Evolutionary conservation across 192 early-diverging fungal genomes (phyloP), one percentile per base, ranked within the genome.

Genomic region (Coemansia sp.): DNA sequence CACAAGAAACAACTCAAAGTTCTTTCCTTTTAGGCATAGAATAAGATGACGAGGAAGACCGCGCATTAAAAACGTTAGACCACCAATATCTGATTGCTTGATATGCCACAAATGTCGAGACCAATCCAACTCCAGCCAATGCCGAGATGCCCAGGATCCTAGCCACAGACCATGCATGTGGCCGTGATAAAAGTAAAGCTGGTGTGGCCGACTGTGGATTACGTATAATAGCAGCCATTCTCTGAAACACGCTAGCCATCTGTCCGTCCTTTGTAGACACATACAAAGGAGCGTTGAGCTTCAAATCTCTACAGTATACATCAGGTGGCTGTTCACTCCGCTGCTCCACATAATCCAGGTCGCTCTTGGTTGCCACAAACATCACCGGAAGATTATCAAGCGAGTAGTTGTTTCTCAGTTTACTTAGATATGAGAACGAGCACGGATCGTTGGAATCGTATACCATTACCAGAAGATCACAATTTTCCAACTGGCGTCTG

Each of bases 351-450:
- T 92, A 77, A 69, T 98, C 95, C 26, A 88, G 78, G 57, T 99
- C 97, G 64, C 93, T 90, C 62, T 98, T 96, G 32, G 95, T 95
- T 1, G 96, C 94, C 34, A 99, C 92, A 83, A 96, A 94, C 3
- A 98, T 88, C 26, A 85, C 84, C 2, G 97, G 96, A 49, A 95
- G 67, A 67, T 88, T 81, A 49, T 93, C 92, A 25, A 97, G 69
- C 51, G 93, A 85, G 69, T 90, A 95, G 58, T 90, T 88, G 70
- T 87, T 89, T 70, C 93, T 69, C 64, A 99, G 68, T 12, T 88
- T 84, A 0, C 89, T 89, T 25, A 99, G 74, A 73, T 98, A 95
- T 12, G 90, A 85, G 76, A 99, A 99, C 7, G 97, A 99, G 59
- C 88, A 89, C 5, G 89, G 90, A 74, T 97, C 93, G 72, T 89